Conservation (phyloP, 345 rosid genomes). For the Hirschfeldia incana region DNA sequence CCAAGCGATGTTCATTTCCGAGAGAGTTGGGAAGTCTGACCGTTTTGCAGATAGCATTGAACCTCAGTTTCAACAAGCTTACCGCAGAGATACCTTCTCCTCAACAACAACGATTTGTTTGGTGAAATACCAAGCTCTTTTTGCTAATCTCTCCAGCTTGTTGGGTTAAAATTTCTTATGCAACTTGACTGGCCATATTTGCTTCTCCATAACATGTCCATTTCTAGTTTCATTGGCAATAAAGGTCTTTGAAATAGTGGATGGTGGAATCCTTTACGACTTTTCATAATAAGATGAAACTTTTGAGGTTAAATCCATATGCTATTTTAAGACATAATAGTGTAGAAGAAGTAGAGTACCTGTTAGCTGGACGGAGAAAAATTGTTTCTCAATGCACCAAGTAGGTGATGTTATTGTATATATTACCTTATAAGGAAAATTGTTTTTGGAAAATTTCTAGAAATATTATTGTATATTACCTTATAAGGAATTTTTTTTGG, state of each 20-base stretch:
- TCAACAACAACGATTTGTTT: constrained; percentile 72
- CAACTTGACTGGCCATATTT: constrained; percentile 69
- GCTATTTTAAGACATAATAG: no score
- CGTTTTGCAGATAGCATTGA: constrained; percentile 79
- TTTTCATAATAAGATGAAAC: no score
- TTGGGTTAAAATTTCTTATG: constrained; percentile 78
- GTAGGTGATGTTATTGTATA: no score
- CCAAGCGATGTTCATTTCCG: constrained; percentile 71
- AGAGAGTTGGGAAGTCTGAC: constrained; percentile 59
- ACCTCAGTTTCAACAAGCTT: constrained; percentile 80
- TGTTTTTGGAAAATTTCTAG: no score
- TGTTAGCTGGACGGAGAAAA: no score
- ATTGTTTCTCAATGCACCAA: no score
- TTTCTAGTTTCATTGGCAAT: constrained; percentile 61
- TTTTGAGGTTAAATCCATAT: no score
- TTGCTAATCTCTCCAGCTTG: constrained; percentile 65
- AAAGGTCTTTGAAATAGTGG: constrained; percentile 53
- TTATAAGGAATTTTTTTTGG: no score
- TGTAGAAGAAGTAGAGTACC: no score
- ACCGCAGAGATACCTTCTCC: constrained; percentile 71
- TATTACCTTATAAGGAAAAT: no score
- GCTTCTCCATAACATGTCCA: constrained; percentile 48
- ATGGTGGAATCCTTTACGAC: no score
- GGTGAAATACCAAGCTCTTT: constrained; percentile 73
- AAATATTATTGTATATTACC: no score